Evolutionary conservation across 192 early-diverging fungal species (phyloP), one percentile per base, ranked within the genome.

Genomic region (Physocladia obscura): DNA sequence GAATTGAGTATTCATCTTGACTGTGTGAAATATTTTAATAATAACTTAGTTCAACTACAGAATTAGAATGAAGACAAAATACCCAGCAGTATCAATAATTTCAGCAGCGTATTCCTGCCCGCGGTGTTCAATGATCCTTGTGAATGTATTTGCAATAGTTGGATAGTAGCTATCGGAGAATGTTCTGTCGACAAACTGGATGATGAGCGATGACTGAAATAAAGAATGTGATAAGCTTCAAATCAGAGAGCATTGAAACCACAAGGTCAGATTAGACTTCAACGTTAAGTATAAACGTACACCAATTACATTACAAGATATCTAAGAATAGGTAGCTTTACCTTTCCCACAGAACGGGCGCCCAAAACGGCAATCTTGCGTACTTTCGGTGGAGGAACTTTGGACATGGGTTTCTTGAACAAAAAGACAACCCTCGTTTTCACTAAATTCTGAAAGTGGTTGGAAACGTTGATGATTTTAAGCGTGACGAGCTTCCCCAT

Each of bases 61-160:
- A n/a, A n/a, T n/a, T n/a, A n/a, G n/a, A n/a, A n/a, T n/a, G n/a
- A n/a, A 39, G 62, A 13, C 40, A 8, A 44, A 44, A 85, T 96
- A 94, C 57, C 97, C 97, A 5, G 97, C 93, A 6, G 97, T 97
- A 74, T 98, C 97, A 68, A 94, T 91, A 51, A 97, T 96, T 62
- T 92, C 93, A 34, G 90, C 84, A 36, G 84, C 86, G 62, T 94
- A 96, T 74, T 97, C 94, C 73, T 92, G 86, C 47, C 74, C 88
- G 73, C 81, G 81, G 61, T 91, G 87, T 52, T 86, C 86, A 59
- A 98, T 87, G 62, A 88, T 88, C 77, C 96, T 96, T 21, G 83
- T 92, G 76, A 94, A 90, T 26, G 91, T 92, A 71, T 90, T 93
- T 76, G 93, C 94, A 64, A 98, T 95, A 21, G 97, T 98, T 21